These are phyloP conservation scores for Glycine soja DNA, from an alignment of 306 rosid genomes.

Conservation along the genomic window DNA sequence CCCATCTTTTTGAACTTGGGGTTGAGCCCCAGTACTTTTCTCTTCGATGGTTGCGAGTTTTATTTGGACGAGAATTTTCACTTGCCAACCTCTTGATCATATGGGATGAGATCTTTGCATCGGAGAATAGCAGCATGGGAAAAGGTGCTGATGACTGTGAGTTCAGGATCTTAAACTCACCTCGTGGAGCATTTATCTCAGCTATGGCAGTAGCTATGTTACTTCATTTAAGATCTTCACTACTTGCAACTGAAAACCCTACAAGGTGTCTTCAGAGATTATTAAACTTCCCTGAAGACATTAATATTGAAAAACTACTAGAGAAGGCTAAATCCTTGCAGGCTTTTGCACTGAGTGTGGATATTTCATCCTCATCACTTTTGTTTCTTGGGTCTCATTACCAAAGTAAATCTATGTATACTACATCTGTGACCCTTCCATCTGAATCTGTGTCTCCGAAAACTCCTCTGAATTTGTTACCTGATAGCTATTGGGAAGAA, in stretches of 20 bases:
- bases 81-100: conserved; percentile 77
- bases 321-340: conserved; percentile 90
- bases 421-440: conserved; percentile 62
- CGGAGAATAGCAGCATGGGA: conserved; percentile 64
- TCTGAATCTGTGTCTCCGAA: conserved; percentile 68
- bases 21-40: conserved; percentile 98
- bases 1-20: conserved; percentile 93
- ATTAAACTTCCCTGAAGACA: conserved; percentile 77
- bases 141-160: conserved; percentile 57
- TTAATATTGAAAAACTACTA: conserved; percentile 70
- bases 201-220: conserved; percentile 93
- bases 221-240: conserved; percentile 85
- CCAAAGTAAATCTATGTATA: conserved; percentile 54
- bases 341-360: conserved; percentile 66
- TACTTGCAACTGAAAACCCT: conserved; percentile 93
- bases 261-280: conserved; percentile 93
- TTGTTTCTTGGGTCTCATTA: conserved; percentile 50
- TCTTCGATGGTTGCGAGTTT: conserved; percentile 94
- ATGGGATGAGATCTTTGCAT: conserved; percentile 94
- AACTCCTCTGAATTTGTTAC: conserved; percentile 66
- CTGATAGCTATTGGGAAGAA: conserved; percentile 99
- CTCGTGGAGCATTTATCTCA: conserved; percentile 87
- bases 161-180: conserved; percentile 68
- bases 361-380: conserved; percentile 61
- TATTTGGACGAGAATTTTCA: conserved; percentile 93